Evolutionary conservation across 805 yeast species (phyloP), one percentile per base, ranked within the genome.

Genomic region (Metschnikowia chrysomelidarum): DNA sequence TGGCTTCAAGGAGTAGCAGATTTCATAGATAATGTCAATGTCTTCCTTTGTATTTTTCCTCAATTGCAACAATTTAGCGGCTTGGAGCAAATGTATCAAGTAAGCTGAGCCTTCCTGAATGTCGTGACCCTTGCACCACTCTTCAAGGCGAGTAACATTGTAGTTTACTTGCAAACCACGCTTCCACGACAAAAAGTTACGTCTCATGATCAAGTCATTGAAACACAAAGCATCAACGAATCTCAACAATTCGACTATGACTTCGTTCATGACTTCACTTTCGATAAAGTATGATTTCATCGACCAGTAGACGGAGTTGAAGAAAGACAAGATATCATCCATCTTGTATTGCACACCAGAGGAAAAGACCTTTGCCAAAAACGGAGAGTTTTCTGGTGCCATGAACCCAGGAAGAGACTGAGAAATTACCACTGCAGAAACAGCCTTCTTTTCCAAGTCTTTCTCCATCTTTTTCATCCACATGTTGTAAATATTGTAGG

Each of bases 381-480:
- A 85, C 44, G 95, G 87, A 7, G 82, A 71, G 33, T 76, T 72
- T 51, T 88, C 96, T 19, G 87, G 86, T 1, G 94, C 87, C 69
- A 84, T 79, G 63, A 93, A 93, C 0, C 98, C 98, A 4, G 98
- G 98, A 49, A 93, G 76, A 0, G 95, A 82, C 67, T 93, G 98
- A 2, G 96, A 87, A 50, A 88, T 73, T 13, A 93, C 93, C 43
- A 93, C 94, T 3, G 98, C 97, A n/a, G 95, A 82, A 21, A 93
- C 80, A 33, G 89, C 91, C 68, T 87, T 86, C 73, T 85, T 87
- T 59, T 87, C 95, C 56, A 91, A 67, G 49, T 82, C 85, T 58
- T 85, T 86, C 66, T 88, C 93, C 76, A 93, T 76, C 62, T 87
- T 89, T 69, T 86, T 88, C 86, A 91, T 81, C 97, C 96, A 91